Evolutionary conservation across 345 rosid species (phyloP), one percentile per base, ranked within the genome.

Genomic region (Abelmoschus esculentus): DNA sequence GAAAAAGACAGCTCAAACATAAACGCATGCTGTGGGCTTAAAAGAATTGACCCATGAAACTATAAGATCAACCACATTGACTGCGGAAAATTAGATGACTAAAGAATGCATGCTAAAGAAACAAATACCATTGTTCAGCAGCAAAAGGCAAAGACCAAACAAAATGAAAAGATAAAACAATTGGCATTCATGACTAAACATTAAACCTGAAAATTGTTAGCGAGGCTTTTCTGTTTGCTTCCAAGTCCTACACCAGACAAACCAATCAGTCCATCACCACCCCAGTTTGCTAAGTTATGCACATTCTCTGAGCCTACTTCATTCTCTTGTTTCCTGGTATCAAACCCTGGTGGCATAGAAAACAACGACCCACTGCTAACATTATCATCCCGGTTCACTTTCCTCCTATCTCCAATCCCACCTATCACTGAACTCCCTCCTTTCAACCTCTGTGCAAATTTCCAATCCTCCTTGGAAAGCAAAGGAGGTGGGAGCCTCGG

Each of bases 401-500:
- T 90, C 75, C 92, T 79, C 74, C 81, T 82, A 83, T 92, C 59
- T 55, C 59, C 59, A 55, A 90, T 75, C 63, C 90, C 96, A 54
- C 98, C 92, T 28, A 89, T 28, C 50, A 64, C 79, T 0, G 89
- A 74, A 69, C 79, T 83, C 44, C 83, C 86, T 28, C 90, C 89
- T 67, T 87, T 83, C 74, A 90, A 72, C 78, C 92, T 87, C 76
- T 92, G 98, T 12, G 92, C 77, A 77, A 80, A 87, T 73, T 86
- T 90, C 59, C 59, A 55, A 19, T 55, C 59, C 59, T 55, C 59
- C 75, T 86, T 87, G 9, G 98, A 90, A 66, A 86, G 75, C 75
- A 92, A 77, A 70, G 98, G 98, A 44, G 96, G 97, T 0, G 98
- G 97, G 47, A 92, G 86, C 81, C 98, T 87, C 8, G 98, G 98